A percentile compares a stretch with the other conserved stretches of the same genome.
Evolutionary conservation across 495 filamentous ascomycete genomes (phyloP).

Genomic region (Achaetomiella virescens): DNA sequence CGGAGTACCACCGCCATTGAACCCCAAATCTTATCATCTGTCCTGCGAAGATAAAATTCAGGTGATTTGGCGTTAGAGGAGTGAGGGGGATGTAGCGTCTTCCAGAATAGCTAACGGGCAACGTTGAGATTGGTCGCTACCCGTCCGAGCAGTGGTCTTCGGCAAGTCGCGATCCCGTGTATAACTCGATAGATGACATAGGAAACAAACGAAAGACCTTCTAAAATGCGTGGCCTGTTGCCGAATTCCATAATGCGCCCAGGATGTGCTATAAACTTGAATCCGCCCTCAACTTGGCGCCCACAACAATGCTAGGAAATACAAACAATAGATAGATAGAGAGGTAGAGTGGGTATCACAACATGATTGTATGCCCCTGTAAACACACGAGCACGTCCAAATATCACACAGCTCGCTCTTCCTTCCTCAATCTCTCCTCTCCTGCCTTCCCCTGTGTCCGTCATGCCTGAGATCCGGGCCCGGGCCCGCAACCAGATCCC

Average conservation of each 20-base stretch:
- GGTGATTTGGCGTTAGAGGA: too few species aligned
- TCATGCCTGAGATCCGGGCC: not conserved
- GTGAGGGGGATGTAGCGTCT: too few species aligned
- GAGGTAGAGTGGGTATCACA: constrained; percentile 8
- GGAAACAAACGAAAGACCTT: not conserved
- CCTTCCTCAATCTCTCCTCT: not conserved
- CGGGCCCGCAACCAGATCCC: constrained; percentile 16
- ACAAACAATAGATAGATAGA: not conserved
- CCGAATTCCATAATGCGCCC: not conserved
- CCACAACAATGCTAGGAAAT: not conserved
- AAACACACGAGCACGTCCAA: not conserved
- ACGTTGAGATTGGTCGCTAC: too few species aligned
- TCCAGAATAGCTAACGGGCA: too few species aligned
- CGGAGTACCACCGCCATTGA: too few species aligned
- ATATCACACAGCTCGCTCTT: not conserved
- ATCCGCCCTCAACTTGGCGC: not conserved
- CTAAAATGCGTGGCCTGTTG: not conserved
- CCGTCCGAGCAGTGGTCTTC: too few species aligned
- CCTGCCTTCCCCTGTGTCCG: not conserved
- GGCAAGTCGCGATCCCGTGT: too few species aligned
- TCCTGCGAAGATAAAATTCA: too few species aligned
- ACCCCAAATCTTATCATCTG: too few species aligned
- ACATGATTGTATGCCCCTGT: not conserved
- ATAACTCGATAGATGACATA: not conserved
- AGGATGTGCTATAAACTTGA: not conserved